Conservation (phyloP, 2,329 filamentous ascomycete genomes). For the Monosporascus sp. region DNA sequence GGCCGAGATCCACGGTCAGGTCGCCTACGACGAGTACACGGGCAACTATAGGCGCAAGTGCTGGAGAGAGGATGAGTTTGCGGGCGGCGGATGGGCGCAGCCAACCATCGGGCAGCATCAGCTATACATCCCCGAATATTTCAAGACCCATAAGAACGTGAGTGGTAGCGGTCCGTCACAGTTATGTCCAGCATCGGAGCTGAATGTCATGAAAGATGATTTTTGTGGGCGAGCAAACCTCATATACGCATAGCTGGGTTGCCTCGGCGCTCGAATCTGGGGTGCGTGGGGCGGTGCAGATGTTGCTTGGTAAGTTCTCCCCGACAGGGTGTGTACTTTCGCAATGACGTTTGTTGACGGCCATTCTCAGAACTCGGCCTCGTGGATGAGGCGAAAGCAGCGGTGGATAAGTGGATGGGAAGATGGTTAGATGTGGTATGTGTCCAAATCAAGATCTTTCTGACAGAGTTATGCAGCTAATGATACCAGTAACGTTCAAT, state of each 20-base stretch:
- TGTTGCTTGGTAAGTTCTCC: conserved; percentile 46
- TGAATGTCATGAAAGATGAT: conserved; percentile 37
- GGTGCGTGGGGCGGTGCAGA: conserved; percentile 58
- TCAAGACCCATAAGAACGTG: conserved; percentile 59
- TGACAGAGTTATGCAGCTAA: no score
- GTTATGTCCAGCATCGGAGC: neutral
- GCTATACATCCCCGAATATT: conserved; percentile 67
- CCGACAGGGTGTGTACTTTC: no score
- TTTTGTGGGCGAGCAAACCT: conserved; percentile 67
- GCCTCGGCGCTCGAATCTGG: conserved; percentile 62
- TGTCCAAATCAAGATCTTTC: neutral
- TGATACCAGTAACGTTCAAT: no score
- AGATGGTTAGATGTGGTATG: conserved; percentile 51
- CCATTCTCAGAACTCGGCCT: conserved; percentile 47
- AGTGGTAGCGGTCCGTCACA: conserved; percentile 3
- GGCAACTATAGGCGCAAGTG: conserved; percentile 60
- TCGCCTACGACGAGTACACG: conserved; percentile 57
- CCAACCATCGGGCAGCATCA: conserved; percentile 61
- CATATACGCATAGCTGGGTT: conserved; percentile 68
- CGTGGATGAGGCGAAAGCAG: conserved; percentile 63
- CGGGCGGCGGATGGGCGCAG: conserved; percentile 56
- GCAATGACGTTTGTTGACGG: neutral
- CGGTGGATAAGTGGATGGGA: conserved; percentile 63
- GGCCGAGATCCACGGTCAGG: conserved; percentile 58
- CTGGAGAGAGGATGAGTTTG: conserved; percentile 57